Conservation (phyloP, 371 early-diverging fungal genomes). For the Mucor lusitanicus region DNA sequence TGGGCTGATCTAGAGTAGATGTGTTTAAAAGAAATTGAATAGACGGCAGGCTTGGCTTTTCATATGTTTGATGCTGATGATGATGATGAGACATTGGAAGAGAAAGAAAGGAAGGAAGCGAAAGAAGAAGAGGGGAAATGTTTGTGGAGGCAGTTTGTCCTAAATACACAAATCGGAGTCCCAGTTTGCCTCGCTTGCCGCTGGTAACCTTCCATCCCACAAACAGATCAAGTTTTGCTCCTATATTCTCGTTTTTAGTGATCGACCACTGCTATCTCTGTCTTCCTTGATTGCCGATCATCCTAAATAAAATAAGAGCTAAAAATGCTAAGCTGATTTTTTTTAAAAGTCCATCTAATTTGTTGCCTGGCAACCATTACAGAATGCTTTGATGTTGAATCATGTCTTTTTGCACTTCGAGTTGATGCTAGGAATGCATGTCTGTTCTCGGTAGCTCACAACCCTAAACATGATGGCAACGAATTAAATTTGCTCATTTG, state of each 20-base stretch:
- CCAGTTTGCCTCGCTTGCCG: neutral
- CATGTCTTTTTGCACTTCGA: too few species aligned
- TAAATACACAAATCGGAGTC: constrained; percentile 4
- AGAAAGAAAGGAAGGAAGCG: constrained; percentile 7
- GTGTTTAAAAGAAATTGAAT: constrained; percentile 26
- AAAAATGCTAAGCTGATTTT: neutral
- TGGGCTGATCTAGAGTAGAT: neutral
- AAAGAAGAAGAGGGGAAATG: constrained; percentile 1
- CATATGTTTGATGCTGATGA: neutral
- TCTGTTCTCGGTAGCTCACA: neutral
- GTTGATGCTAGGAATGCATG: too few species aligned
- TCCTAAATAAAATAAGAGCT: neutral
- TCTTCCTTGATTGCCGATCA: neutral
- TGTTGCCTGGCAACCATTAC: too few species aligned
- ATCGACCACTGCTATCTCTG: neutral
- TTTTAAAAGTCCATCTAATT: neutral
- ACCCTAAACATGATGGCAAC: neutral
- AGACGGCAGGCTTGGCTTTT: constrained; percentile 31
- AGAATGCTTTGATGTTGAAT: too few species aligned
- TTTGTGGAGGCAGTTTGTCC: neutral
- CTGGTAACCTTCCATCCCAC: neutral
- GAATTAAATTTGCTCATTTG: neutral
- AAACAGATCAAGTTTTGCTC: neutral
- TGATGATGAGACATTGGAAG: constrained; percentile 15
- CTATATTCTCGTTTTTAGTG: neutral